Base-by-base conservation (phyloP, 75 land plant genomes). In the Gnetum montanum region DNA sequence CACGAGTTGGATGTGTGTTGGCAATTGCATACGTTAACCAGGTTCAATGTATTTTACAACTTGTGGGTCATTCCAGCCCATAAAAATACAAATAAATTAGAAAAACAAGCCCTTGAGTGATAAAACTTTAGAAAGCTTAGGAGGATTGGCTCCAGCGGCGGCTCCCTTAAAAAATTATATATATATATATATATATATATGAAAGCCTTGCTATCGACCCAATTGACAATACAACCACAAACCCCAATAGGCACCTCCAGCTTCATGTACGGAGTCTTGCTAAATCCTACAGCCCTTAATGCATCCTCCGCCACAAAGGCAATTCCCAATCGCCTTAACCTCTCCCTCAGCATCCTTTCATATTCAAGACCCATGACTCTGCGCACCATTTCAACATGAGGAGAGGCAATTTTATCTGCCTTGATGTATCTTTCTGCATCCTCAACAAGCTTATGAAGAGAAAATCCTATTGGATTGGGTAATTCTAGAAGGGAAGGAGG, bases 201-300 rank as follows among this genome's bases (percentile, higher is more conserved):
- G 28, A 72, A 72, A 38, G 75, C 75, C 34, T 72, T 72, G 71
- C 75, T 72, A 31, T 72, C 75, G 44, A 72, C 68, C 75, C 75
- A 69, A 47, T 69, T 69, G n/a, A 72, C 75, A 37, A 72, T 52
- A 19, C 71, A 52, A 23, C 75, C 75, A 33, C 58, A 30, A 28
- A 72, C 73, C 43, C 73, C 75, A 61, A 72, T 61, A 35, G 75
- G 75, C 34, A 62, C 75, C 41, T 69, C 75, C 74, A 72, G 60
- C 53, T 72, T 72, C 40, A 68, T 60, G 47, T 72, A 71, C 34
- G 75, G 75, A 12, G 75, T 72, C 55, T 72, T 72, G 72, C 75
- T 72, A 29, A 72, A 72, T n/a, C 75, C 75, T 12, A 72, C 75
- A 24, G 52, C 60, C 28, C 75, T 54, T 51, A 72, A 57, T 37